These are phyloP conservation scores for Colletotrichum musae DNA, from an alignment of 2,329 filamentous ascomycete species.

Conservation along the genomic window DNA sequence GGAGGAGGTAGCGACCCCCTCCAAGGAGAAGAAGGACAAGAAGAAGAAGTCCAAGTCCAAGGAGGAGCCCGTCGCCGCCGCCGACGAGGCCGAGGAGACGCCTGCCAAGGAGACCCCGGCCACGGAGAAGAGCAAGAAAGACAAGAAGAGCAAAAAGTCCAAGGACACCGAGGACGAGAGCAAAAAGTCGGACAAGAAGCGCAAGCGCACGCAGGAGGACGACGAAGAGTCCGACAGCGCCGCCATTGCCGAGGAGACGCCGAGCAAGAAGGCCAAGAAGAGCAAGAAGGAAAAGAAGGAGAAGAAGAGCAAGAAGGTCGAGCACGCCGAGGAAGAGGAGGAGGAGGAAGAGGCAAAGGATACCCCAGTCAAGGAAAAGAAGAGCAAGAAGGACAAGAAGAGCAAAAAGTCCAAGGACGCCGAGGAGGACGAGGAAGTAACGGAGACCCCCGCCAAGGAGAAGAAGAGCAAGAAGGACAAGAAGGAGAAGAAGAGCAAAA, in stretches of 20 bases:
- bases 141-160: too few relatives aligned
- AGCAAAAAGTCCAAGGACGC: neutral
- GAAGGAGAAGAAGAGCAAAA: slow-evolving; percentile 41
- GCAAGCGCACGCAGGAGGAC: too few relatives aligned
- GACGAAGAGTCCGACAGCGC: too few relatives aligned
- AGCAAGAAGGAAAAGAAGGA: slow-evolving; percentile 43
- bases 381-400: neutral
- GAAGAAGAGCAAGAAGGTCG: neutral
- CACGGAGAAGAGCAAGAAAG: too few relatives aligned
- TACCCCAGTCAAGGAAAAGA: too few relatives aligned
- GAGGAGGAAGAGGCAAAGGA: slow-evolving; percentile 4
- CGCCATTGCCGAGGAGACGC: too few relatives aligned
- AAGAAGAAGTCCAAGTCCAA: slow-evolving; percentile 41
- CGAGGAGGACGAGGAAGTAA: slow-evolving; percentile 14
- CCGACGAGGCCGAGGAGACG: too few relatives aligned
- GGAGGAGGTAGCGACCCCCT: slow-evolving; percentile 8
- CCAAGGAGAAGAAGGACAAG: slow-evolving; percentile 48
- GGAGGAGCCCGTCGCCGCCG: too few relatives aligned
- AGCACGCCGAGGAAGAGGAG: neutral
- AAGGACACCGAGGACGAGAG: too few relatives aligned
- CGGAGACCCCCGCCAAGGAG: too few relatives aligned
- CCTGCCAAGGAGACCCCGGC: too few relatives aligned
- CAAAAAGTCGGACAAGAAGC: too few relatives aligned
- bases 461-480: slow-evolving; percentile 8
- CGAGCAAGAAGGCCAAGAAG: slow-evolving; percentile 46